Evolutionary conservation across 345 rosid genomes (phyloP).

Genomic region (Sisymbrium irio): DNA sequence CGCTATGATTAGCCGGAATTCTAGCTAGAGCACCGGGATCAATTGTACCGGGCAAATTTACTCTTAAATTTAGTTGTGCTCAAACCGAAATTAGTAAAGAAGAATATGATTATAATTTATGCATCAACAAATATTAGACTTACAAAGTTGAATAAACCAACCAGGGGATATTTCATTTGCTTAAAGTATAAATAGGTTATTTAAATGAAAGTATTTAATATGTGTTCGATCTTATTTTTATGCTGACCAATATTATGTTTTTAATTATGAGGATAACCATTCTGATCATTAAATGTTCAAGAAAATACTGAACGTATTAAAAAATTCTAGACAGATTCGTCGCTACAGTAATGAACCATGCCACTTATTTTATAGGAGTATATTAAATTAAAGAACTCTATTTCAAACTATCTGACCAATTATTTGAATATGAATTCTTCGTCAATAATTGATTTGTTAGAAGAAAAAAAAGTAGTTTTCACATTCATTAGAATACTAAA

Average conservation of each 20-base stretch:
- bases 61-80: neutral
- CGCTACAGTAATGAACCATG: neutral
- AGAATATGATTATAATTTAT: neutral
- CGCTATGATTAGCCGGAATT: constrained; percentile 39
- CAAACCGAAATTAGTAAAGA: neutral
- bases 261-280: neutral
- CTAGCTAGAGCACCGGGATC: neutral
- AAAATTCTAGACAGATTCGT: neutral
- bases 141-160: neutral
- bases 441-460: neutral
- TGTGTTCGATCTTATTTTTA: neutral
- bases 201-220: neutral
- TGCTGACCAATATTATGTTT: neutral
- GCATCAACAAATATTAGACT: constrained; percentile 4
- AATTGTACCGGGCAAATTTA: constrained; percentile 6
- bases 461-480: neutral
- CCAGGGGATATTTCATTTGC: constrained; percentile 1
- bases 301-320: neutral
- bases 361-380: too few species aligned
- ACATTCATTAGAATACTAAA: neutral
- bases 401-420: neutral
- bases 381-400: too few species aligned
- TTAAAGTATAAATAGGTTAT: neutral
- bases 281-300: neutral
- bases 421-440: neutral